phyloP scores from a whole-genome alignment of 2,329 filamentous ascomycete species.

The Paraphaeosphaeria sporulosa region DNA sequence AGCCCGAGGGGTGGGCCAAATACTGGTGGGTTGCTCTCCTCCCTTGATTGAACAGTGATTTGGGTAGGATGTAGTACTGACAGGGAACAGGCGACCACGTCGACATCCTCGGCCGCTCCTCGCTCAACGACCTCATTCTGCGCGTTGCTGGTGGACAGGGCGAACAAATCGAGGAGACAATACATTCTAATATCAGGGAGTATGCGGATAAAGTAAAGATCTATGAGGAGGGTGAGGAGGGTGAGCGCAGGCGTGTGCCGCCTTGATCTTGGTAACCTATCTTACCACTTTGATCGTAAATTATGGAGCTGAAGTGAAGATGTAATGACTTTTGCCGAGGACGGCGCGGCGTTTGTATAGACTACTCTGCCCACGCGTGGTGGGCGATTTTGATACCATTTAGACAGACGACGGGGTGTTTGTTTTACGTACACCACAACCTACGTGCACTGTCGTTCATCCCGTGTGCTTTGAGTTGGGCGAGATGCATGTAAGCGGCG shows the following conservation, averaged over 20 bases:
- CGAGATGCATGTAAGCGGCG: not conserved
- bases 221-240: slow-evolving; percentile 61
- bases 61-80: slow-evolving; percentile 14
- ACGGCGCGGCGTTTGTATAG: slow-evolving; percentile 1
- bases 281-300: not conserved
- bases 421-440: not conserved
- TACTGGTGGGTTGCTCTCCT: slow-evolving; percentile 59
- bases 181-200: slow-evolving; percentile 81
- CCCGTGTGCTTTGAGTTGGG: not conserved
- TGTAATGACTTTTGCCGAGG: not conserved
- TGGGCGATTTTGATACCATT: not conserved
- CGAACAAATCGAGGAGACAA: slow-evolving; percentile 76
- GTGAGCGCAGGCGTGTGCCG: slow-evolving; percentile 7
- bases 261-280: not conserved
- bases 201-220: slow-evolving; percentile 87
- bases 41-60: too few relatives aligned
- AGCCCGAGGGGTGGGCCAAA: slow-evolving; percentile 77
- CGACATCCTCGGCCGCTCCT: slow-evolving; percentile 89
- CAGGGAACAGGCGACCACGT: slow-evolving; percentile 78
- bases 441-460: not conserved
- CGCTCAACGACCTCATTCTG: slow-evolving; percentile 88
- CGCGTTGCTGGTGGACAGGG: slow-evolving; percentile 86
- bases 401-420: not conserved
- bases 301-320: not conserved
- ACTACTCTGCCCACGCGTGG: not conserved